Percentiles rank a stretch among this genome's conserved stretches.
These are phyloP conservation scores for Lepidopterella palustris DNA, from an alignment of 495 filamentous ascomycete species.

Conservation along the genomic window DNA sequence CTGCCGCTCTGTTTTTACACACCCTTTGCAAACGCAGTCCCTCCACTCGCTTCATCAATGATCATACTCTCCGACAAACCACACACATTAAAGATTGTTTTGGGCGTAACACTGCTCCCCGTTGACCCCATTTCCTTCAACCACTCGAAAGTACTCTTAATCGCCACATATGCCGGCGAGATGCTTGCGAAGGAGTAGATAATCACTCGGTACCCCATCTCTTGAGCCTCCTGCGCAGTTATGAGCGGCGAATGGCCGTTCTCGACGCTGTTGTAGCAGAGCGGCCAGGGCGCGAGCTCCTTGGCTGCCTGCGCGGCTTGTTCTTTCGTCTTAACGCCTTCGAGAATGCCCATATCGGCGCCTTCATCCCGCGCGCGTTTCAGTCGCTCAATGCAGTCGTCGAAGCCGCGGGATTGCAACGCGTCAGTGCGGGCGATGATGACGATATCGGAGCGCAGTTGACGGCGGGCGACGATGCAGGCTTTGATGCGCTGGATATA, in stretches of 20 bases:
- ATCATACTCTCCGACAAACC: conserved; percentile 22
- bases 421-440: conserved; percentile 34
- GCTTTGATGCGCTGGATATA: conserved; percentile 28
- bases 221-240: conserved; percentile 19
- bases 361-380: conserved; percentile 22
- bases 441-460: conserved; percentile 26
- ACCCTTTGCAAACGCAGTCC: conserved; percentile 22
- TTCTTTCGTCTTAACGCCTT: conserved; percentile 25
- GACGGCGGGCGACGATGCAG: conserved; percentile 9
- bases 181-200: conserved; percentile 23
- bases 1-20: too few species aligned
- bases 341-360: conserved; percentile 30
- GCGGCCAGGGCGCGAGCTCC: conserved; percentile 16
- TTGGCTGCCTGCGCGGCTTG: conserved; percentile 12
- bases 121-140: conserved; percentile 19
- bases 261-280: conserved; percentile 25
- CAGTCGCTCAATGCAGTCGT: conserved; percentile 24
- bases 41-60: conserved; percentile 25
- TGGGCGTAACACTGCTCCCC: conserved; percentile 12
- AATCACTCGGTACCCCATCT: conserved; percentile 27
- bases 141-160: conserved; percentile 15
- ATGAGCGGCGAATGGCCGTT: conserved; percentile 23
- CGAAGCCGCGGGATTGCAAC: conserved; percentile 24
- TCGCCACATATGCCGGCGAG: conserved; percentile 15
- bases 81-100: conserved; percentile 23